Conservation (phyloP, 805 yeast genomes). For the Saturnispora halmiae region DNA sequence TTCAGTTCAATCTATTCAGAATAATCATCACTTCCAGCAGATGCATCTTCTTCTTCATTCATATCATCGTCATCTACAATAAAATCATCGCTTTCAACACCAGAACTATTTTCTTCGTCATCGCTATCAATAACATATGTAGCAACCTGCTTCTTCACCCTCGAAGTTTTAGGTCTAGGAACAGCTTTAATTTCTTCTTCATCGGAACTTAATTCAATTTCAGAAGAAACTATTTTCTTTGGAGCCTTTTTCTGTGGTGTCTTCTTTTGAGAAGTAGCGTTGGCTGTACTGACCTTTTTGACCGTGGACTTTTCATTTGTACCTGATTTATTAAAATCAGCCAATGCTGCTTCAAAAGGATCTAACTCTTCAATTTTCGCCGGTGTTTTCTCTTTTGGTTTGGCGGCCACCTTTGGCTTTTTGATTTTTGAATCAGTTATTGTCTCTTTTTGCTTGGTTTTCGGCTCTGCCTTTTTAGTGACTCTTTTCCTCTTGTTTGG, state of each 20-base stretch:
- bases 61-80: slow-evolving; percentile 14
- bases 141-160: slow-evolving; percentile 11
- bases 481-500: slow-evolving; percentile 23
- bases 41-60: slow-evolving; percentile 12
- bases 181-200: slow-evolving; percentile 9
- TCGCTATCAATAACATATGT: slow-evolving; percentile 16
- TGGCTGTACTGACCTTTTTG: slow-evolving; percentile 1
- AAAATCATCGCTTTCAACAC: slow-evolving; percentile 11
- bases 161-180: slow-evolving; percentile 10
- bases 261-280: slow-evolving; percentile 3
- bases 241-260: slow-evolving; percentile 7
- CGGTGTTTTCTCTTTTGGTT: slow-evolving; percentile 2
- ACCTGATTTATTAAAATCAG: slow-evolving; percentile 6
- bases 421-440: slow-evolving; percentile 25
- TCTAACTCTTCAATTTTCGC: slow-evolving; percentile 15
- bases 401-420: slow-evolving; percentile 10
- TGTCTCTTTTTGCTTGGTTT: slow-evolving; percentile 28
- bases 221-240: slow-evolving; percentile 7
- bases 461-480: slow-evolving; percentile 37
- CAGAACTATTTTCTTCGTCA: too few species aligned
- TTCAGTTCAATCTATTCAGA: slow-evolving; percentile 1
- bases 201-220: slow-evolving; percentile 11
- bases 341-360: slow-evolving; percentile 10
- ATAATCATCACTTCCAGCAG: slow-evolving; percentile 4
- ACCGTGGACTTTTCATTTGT: background rate